Base-by-base conservation (phyloP, 1,139 yeast genomes). In the Sugiyamaella neomexicana region DNA sequence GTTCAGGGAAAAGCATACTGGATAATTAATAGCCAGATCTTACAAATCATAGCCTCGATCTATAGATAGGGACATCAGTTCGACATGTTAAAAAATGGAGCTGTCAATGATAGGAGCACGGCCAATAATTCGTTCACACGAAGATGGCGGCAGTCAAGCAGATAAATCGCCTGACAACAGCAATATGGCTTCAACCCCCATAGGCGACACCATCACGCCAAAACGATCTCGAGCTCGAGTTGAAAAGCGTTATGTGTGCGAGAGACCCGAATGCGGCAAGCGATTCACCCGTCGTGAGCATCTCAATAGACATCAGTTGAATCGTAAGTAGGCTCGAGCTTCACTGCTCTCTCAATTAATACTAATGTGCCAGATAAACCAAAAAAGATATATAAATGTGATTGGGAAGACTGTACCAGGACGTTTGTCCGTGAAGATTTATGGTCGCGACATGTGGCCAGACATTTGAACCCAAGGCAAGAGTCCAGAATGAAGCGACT, bases 401-500 rank as follows among this genome's bases (percentile, higher is more conserved):
- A 74, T 1, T 76, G 77, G 74, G 68, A 68, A 4, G 71, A 72
- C 7, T 83, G 89, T 62, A 65, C 70, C 3, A 80, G 80, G 64
- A 80, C 85, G 0, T 83, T 83, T 73, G 88, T 83, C 1, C 73
- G 87, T 31, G 78, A 76, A 54, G 87, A 82, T 64, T 65, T 82
- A 43, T 66, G 75, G 29, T 72, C 71, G 3, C 68, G 86, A 52
- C 87, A 82, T 63, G 62, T 48, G 6, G 41, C 45, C 27, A 40
- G 52, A 32, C 52, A 48, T 17, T 23, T 38, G 36, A 46, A 46
- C 23, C 50, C 50, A 5, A 27, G 50, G 16, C 50, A 46, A 12
- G 50, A 46, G 15, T 46, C 50, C 10, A 23, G 50, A 36, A 46
- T 46, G 50, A 46, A 46, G 16, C 29, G 50, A 23, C 23, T 46